Evolutionary conservation across 192 early-diverging fungal genomes (phyloP).

Genomic region (Dispira simplex): DNA sequence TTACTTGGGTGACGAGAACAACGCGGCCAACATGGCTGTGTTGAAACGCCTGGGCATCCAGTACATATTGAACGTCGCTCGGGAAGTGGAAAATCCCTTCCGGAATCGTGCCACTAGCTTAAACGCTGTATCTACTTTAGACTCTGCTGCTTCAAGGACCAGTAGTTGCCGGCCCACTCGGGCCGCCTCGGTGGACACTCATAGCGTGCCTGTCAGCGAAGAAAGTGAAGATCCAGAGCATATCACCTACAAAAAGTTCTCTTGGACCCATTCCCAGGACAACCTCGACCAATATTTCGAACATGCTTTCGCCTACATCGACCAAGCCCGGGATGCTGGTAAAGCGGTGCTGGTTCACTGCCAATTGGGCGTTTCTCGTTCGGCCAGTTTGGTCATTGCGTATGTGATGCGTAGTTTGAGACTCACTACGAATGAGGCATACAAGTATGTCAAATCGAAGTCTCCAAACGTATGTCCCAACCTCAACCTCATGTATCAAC

Average conservation of each 20-base stretch:
- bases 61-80: constrained; percentile 61
- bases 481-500: constrained; percentile 60
- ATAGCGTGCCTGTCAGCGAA: not conserved
- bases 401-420: constrained; percentile 66
- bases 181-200: not conserved
- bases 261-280: constrained; percentile 63
- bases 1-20: constrained; percentile 47
- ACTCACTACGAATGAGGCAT: constrained; percentile 42
- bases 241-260: constrained; percentile 41
- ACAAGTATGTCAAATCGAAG: constrained; percentile 53
- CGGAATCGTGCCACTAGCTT: not conserved
- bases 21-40: constrained; percentile 32
- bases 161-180: not conserved
- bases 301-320: constrained; percentile 47
- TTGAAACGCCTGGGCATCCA: constrained; percentile 34
- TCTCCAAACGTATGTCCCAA: constrained; percentile 72
- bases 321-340: constrained; percentile 30
- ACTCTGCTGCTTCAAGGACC: not conserved
- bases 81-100: constrained; percentile 46
- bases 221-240: not conserved
- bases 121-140: constrained; percentile 3
- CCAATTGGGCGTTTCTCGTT: constrained; percentile 78
- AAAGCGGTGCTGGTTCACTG: constrained; percentile 67
- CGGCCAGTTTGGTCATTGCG: constrained; percentile 70
- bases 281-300: constrained; percentile 43